Evolutionary conservation across 2,329 filamentous ascomycete genomes (phyloP).

Genomic region (Pleomassaria siparia): DNA sequence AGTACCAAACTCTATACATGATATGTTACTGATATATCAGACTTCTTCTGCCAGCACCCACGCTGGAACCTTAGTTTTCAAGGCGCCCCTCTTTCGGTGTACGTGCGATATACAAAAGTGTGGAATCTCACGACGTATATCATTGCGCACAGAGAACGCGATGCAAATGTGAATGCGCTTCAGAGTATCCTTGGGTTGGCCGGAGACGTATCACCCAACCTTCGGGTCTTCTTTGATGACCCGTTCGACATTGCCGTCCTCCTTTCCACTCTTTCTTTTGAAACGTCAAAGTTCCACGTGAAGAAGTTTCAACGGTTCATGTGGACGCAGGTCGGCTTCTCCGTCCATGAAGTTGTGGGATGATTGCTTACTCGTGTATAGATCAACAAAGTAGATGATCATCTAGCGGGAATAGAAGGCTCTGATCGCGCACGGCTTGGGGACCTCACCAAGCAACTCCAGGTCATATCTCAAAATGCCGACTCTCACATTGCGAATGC

Average conservation of each 20-base stretch:
- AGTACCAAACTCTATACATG: not conserved
- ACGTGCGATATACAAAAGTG: constrained; percentile 12
- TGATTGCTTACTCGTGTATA: not conserved
- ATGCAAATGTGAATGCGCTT: constrained; percentile 11
- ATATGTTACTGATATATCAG: not conserved
- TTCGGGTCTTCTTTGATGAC: constrained; percentile 11
- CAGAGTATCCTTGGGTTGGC: constrained; percentile 3
- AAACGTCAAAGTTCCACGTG: constrained; percentile 16
- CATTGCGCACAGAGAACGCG: constrained; percentile 12
- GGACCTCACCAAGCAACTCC: constrained; percentile 26
- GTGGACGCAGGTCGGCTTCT: constrained; percentile 6
- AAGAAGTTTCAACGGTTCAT: constrained; percentile 12
- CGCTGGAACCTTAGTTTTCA: constrained; percentile 17
- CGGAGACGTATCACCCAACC: not conserved
- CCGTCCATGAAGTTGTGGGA: not conserved
- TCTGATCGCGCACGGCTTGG: constrained; percentile 21
- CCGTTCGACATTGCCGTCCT: constrained; percentile 13
- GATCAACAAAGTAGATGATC: constrained; percentile 18
- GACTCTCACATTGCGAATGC: constrained; percentile 31
- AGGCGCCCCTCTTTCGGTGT: constrained; percentile 18
- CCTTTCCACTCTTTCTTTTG: constrained; percentile 14
- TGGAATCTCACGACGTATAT: constrained; percentile 12
- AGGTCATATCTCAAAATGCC: constrained; percentile 31
- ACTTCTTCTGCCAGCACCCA: constrained; percentile 21
- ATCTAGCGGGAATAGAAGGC: constrained; percentile 14